phyloP scores from a whole-genome alignment of 129 eudicot species.

The Flaveria sonorensis region DNA sequence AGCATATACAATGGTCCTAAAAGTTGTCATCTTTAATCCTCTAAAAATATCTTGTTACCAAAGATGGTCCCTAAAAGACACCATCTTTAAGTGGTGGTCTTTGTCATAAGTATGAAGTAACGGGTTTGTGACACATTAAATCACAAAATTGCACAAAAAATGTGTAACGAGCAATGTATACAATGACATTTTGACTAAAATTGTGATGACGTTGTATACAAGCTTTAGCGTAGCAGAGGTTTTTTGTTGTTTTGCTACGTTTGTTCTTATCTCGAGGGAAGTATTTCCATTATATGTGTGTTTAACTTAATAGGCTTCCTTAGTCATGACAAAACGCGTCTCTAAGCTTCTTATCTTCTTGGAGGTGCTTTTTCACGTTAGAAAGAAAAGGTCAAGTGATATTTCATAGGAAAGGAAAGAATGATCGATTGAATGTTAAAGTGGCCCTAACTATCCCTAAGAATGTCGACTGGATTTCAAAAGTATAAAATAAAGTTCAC shows the following conservation, averaged over 20 bases:
- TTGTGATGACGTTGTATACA: neutral
- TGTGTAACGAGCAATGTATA: neutral
- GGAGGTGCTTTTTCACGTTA: neutral
- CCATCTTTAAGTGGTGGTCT: neutral
- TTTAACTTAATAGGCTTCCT: neutral
- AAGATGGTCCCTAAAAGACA: constrained; percentile 15
- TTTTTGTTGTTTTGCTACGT: neutral
- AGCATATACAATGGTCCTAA: constrained; percentile 17
- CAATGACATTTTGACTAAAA: neutral
- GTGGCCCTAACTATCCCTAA: neutral
- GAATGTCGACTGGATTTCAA: neutral
- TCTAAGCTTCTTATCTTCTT: constrained; percentile 7
- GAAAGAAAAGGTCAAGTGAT: constrained; percentile 17
- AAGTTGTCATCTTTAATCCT: neutral
- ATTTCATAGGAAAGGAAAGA: constrained; percentile 5
- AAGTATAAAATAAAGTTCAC: neutral
- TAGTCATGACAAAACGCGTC: neutral
- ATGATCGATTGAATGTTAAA: constrained; percentile 11
- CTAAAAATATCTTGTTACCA: neutral
- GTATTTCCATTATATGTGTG: neutral
- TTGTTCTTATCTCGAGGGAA: neutral
- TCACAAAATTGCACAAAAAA: neutral
- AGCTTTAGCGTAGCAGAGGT: neutral
- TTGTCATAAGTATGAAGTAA: neutral
- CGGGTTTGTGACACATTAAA: neutral